A percentile compares a stretch with the other conserved stretches of the same genome.
phyloP scores from a whole-genome alignment of 2,329 filamentous ascomycete species.

The Ceratocystis cubensis region DNA sequence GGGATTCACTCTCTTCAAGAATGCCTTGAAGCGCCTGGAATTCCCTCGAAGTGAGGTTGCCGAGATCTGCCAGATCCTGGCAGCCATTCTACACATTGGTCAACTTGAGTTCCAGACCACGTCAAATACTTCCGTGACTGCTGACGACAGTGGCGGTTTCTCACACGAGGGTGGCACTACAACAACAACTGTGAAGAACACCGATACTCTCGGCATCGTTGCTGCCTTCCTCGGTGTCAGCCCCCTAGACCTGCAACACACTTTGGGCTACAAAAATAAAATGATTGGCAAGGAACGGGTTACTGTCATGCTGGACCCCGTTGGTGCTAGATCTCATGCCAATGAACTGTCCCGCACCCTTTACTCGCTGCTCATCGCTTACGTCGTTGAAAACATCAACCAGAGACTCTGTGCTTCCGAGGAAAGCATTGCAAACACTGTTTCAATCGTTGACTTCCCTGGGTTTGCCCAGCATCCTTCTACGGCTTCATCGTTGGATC shows the following conservation, averaged over 20 bases:
- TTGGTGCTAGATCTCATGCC: conserved; percentile 78
- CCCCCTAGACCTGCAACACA: conserved; percentile 68
- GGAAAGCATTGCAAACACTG: conserved; percentile 80
- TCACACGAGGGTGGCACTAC: conserved; percentile 86
- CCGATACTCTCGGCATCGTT: conserved; percentile 71
- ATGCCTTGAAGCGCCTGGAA: conserved; percentile 81
- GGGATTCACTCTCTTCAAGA: conserved; percentile 96
- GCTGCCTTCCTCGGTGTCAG: conserved; percentile 90
- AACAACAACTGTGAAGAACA: conserved; percentile 82
- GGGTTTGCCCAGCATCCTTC: conserved; percentile 78
- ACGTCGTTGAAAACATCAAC: conserved; percentile 87
- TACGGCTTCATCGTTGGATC: conserved; percentile 76
- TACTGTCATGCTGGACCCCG: conserved; percentile 94
- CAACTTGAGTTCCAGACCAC: conserved; percentile 87
- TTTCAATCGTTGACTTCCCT: conserved; percentile 92
- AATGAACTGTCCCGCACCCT: conserved; percentile 87
- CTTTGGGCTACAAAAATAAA: conserved; percentile 90
- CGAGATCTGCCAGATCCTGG: conserved; percentile 89
- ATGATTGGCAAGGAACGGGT: conserved; percentile 92
- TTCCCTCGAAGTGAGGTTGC: conserved; percentile 89
- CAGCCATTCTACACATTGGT: conserved; percentile 89
- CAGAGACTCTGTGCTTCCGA: conserved; percentile 77
- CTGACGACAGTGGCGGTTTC: conserved; percentile 89
- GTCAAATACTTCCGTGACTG: conserved; percentile 62
- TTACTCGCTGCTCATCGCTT: conserved; percentile 87